phyloP scores from a whole-genome alignment of 257 asterid genomes.

The Avicennia marina region DNA sequence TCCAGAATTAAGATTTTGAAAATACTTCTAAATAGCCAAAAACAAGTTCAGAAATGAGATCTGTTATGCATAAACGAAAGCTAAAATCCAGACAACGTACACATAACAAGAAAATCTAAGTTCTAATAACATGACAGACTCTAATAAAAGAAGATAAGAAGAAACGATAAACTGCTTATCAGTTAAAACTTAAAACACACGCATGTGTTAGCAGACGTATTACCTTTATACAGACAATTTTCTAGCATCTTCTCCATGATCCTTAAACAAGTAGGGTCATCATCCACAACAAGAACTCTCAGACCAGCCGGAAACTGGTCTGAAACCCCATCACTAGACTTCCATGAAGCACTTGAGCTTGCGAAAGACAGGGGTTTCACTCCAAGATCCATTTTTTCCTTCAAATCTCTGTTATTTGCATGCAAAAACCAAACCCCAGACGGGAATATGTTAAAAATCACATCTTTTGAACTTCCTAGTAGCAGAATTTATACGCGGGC shows the following conservation, averaged over 20 bases:
- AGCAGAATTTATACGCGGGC: slow-evolving; percentile 17
- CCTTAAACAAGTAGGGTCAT: slow-evolving; percentile 86
- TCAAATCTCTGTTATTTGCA: slow-evolving; percentile 21
- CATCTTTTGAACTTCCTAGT: neutral
- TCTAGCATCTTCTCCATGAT: slow-evolving; percentile 91
- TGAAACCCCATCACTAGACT: slow-evolving; percentile 61
- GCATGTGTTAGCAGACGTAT: neutral
- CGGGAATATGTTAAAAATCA: neutral
- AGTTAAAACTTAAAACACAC: too few relatives aligned
- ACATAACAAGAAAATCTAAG: too few relatives aligned
- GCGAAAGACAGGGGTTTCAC: slow-evolving; percentile 40
- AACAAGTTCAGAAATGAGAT: slow-evolving; percentile 10
- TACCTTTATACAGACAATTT: slow-evolving; percentile 81
- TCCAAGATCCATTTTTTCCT: slow-evolving; percentile 58
- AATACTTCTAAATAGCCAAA: neutral
- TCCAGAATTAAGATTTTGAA: neutral
- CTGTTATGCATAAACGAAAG: neutral
- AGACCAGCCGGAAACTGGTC: slow-evolving; percentile 93
- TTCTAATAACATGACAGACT: neutral
- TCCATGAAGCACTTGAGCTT: slow-evolving; percentile 46
- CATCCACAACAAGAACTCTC: slow-evolving; percentile 89
- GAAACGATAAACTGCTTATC: neutral
- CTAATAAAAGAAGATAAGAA: neutral
- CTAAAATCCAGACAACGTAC: too few relatives aligned
- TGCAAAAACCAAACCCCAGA: slow-evolving; percentile 23